phyloP scores from a whole-genome alignment of 176 grass and related monocot genomes.

The Aegilops longissima region DNA sequence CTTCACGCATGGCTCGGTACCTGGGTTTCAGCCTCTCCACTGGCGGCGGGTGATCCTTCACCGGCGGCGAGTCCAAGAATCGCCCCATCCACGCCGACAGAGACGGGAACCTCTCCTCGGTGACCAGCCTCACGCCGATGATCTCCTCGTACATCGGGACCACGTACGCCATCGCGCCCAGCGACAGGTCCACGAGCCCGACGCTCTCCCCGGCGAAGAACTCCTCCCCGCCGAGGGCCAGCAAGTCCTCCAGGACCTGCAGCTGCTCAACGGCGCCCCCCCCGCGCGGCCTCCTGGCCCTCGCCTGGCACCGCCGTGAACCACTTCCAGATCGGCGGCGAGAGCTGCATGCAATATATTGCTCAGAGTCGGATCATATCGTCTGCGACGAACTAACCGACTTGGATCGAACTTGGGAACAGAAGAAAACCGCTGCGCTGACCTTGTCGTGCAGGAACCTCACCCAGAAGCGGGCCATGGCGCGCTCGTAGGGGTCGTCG shows the following conservation, averaged over 20 bases:
- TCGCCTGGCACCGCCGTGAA: conserved; percentile 16
- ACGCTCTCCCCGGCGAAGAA: conserved; percentile 38
- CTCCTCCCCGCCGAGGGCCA: not conserved
- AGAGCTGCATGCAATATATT: not conserved
- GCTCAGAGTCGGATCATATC: not conserved
- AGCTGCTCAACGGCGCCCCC: conserved; percentile 20
- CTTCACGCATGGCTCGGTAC: conserved; percentile 8
- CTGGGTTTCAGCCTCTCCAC: conserved; percentile 28
- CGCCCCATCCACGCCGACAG: conserved; percentile 38
- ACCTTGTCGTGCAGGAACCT: not conserved
- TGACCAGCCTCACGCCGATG: conserved; percentile 15
- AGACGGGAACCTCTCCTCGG: conserved; percentile 7
- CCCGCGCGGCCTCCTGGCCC: conserved; percentile 18
- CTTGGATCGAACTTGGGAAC: not conserved
- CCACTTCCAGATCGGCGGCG: conserved; percentile 49
- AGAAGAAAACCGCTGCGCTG: not conserved
- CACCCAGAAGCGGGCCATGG: conserved; percentile 40
- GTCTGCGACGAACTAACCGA: not conserved
- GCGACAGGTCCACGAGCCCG: conserved; percentile 29
- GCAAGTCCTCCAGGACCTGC: conserved; percentile 33
- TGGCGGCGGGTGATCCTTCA: conserved; percentile 29
- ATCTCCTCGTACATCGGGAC: conserved; percentile 40
- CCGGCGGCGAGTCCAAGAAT: conserved; percentile 22
- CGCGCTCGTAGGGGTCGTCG: conserved; percentile 27
- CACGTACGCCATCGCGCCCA: conserved; percentile 32